Evolutionary conservation across 2,329 filamentous ascomycete genomes (phyloP).

Genomic region (Chaetomiaceae sp.): DNA sequence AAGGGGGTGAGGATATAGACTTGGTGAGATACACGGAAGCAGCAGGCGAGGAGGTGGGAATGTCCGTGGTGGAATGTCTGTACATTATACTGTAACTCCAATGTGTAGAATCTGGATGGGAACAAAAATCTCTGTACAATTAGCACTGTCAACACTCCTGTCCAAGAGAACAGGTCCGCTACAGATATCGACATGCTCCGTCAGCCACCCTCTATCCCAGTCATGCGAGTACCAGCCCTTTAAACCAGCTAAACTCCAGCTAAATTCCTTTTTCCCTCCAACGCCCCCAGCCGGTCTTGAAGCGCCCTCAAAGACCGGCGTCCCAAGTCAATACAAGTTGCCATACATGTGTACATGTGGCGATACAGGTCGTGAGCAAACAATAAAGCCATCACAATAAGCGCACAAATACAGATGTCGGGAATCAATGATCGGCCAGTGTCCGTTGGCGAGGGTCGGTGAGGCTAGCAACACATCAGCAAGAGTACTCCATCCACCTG

Average conservation of each 20-base stretch:
- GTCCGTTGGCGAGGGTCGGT: conserved; percentile 56
- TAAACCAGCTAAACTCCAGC: not conserved
- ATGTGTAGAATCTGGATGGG: conserved; percentile 1
- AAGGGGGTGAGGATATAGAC: conserved; percentile 73
- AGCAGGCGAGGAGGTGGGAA: not conserved
- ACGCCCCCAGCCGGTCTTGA: not conserved
- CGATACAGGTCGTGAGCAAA: not conserved
- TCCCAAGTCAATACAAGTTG: not conserved
- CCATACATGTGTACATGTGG: not conserved
- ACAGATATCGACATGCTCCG: not conserved
- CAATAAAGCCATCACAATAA: conserved; percentile 4
- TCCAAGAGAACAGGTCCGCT: not conserved
- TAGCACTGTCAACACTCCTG: not conserved
- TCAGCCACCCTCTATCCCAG: not conserved
- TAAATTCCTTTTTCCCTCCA: not conserved
- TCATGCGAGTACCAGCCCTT: not conserved
- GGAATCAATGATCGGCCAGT: conserved; percentile 32
- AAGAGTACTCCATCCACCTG: not conserved
- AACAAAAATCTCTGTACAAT: not conserved
- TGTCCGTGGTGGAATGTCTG: not conserved
- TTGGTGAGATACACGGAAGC: not conserved
- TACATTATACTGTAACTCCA: conserved; percentile 3
- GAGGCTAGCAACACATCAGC: conserved; percentile 37
- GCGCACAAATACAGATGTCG: conserved; percentile 8
- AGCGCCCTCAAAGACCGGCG: not conserved